Percentiles rank a stretch among this genome's conserved stretches.
phyloP scores from a whole-genome alignment of 2,329 filamentous ascomycete species.

The Volutella citrinella region DNA sequence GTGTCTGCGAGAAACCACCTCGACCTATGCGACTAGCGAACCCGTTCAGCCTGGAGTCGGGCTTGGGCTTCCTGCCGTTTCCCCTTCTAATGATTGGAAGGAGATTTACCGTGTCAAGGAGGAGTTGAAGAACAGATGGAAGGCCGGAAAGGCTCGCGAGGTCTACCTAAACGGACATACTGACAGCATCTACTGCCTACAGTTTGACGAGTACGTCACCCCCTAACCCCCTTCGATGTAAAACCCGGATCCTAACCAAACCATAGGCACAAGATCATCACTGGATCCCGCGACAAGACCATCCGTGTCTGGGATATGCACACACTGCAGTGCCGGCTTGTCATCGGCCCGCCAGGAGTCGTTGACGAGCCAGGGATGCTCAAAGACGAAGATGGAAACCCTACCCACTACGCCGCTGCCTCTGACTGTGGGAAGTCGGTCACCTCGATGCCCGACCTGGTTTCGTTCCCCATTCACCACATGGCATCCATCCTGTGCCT shows the following conservation, averaged over 20 bases:
- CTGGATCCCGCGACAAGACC: constrained; percentile 90
- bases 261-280: constrained; percentile 92
- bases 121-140: constrained; percentile 77
- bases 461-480: constrained; percentile 67
- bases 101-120: constrained; percentile 76
- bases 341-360: constrained; percentile 77
- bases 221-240: neutral
- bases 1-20: constrained; percentile 59
- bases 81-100: constrained; percentile 76
- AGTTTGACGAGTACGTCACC: constrained; percentile 83
- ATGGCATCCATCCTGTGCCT: constrained; percentile 91
- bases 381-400: constrained; percentile 47
- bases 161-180: constrained; percentile 91
- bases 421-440: constrained; percentile 45
- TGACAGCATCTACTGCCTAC: constrained; percentile 95
- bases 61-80: constrained; percentile 52
- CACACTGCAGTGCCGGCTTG: constrained; percentile 77
- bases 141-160: constrained; percentile 70
- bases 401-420: constrained; percentile 54
- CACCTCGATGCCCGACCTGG: constrained; percentile 51
- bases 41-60: constrained; percentile 52
- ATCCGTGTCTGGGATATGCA: constrained; percentile 96
- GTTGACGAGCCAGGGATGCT: constrained; percentile 52
- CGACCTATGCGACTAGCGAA: constrained; percentile 56
- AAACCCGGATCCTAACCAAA: too few relatives aligned